Base-by-base conservation (phyloP, 2,329 filamentous ascomycete species). In the Aaosphaeria pasadenensis region DNA sequence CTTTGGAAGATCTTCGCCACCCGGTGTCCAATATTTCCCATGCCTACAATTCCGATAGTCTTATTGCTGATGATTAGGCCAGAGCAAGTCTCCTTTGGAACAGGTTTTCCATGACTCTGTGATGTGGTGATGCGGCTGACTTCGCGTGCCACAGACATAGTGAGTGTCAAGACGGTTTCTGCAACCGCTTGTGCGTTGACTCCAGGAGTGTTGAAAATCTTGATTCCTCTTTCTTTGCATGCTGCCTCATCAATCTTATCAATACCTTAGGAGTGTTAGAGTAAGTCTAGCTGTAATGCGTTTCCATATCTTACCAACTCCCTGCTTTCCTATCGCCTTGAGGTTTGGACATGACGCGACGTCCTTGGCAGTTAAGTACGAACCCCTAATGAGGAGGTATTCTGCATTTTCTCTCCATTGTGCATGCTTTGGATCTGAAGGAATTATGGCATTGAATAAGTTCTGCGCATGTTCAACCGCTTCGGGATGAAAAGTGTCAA, bases 131-230 rank as follows among this genome's bases (percentile, higher is more conserved):
- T 46, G 46, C 67, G 63, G 32, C 53, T 46, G 5, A 62, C 47
- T 42, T 59, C 44, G 11, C 58, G 52, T 5, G 55, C 57, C 1
- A 71, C 67, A 0, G 67, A 56, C 50, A 70, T 69, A 0, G 66
- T 60, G 11, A 76, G 59, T 0, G 70, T 56, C 5, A 75, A 48
- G 0, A 69, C 67, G 5, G 69, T 57, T 47, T 75, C 73, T 0
- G 74, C 74, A 0, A 76, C 74, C 1, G 73, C 67, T 2, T 69
- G 67, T 0, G 70, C 68, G 49, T 74, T 78, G 0, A 75, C 70
- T 1, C 74, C 76, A 0, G 75, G 76, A 0, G 75, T 78, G 49
- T 78, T 77, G 52, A 73, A 66, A 30, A 78, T 71, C n/a, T 66
- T 67, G 52, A 78, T 72, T 0, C 64, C 70, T 0, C 69, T 63